Base-by-base conservation (phyloP, 208 protist genomes). In the Leptomonas seymouri region DNA sequence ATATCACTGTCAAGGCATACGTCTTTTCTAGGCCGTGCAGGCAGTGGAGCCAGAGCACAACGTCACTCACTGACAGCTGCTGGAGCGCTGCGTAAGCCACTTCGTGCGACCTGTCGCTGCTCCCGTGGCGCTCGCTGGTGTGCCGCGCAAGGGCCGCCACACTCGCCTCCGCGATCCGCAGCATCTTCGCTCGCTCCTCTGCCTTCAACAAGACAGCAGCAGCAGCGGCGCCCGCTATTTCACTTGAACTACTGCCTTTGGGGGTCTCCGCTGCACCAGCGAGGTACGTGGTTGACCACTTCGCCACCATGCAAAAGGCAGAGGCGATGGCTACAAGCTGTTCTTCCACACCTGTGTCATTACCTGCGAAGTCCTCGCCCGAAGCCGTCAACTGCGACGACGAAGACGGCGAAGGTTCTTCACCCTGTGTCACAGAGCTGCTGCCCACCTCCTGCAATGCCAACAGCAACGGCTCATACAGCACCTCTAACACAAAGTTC, bases 251-350 rank as follows among this genome's bases (percentile, higher is more conserved):
- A 23, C 23, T 39, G 30, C 7, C 36, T 18, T 16, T 30, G n/a
- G 8, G 31, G 31, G 16, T 9, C 12, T 53, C 63, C 8, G 63
- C 23, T 56, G 36, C 34, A 4, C 60, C 44, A 0, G 25, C 6
- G 0, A 51, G n/a, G 30, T 31, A 55, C 3, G 48, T 23, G 20
- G 46, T 36, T 11, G 70, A 39, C 70, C 75, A 74, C 57, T 74
- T 90, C 15, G 73, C 51, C 36, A 92, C 61, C 50, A 95, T 84
- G 30, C 23, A 56, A 63, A 93, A 87, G 9, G 88, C 86, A 18
- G 87, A 93, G 6, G 78, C 60, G 41, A 95, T 60, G 15, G 81
- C 83, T 2, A 61, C 75, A 0, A 82, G 66, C 23, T 85, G 69
- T 60, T 87, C 81, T 70, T 75, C 74, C 45, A 45, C 48, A 3